Conservation (phyloP, 2,329 filamentous ascomycete species). For the Verticillium zaregamsianum region DNA sequence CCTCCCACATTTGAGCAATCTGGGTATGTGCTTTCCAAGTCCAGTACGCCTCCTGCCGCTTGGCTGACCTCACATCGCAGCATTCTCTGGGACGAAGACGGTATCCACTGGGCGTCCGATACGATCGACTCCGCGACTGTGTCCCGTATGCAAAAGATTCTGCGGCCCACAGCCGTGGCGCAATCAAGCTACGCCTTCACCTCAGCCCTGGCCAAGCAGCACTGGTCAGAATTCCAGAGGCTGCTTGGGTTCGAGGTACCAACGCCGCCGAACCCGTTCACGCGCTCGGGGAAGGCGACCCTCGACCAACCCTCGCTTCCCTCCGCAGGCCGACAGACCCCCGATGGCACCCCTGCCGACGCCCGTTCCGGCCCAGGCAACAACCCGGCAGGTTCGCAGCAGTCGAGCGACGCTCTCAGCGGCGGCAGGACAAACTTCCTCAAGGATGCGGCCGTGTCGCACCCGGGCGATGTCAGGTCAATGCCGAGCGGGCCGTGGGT, state of each 20-base stretch:
- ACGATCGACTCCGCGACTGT: constrained; percentile 45
- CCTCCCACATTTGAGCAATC: constrained; percentile 56
- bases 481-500: constrained; percentile 10
- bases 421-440: constrained; percentile 14
- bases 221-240: constrained; percentile 36
- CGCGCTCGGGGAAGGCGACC: background rate
- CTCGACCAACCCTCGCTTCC: background rate
- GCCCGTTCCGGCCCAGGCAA: constrained; percentile 4
- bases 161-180: constrained; percentile 51
- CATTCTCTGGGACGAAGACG: constrained; percentile 44
- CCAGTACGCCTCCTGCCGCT: background rate
- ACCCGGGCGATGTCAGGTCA: constrained; percentile 11
- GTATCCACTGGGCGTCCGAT: constrained; percentile 41
- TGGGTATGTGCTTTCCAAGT: constrained; percentile 44
- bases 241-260: constrained; percentile 39
- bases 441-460: constrained; percentile 12
- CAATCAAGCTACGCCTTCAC: constrained; percentile 48
- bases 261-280: background rate
- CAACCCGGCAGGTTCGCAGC: constrained; percentile 5
- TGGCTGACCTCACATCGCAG: constrained; percentile 23
- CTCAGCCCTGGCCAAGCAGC: constrained; percentile 41
- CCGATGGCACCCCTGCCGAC: constrained; percentile 10
- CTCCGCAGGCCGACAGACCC: constrained; percentile 9
- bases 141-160: constrained; percentile 38
- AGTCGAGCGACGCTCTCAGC: constrained; percentile 5